phyloP scores from a whole-genome alignment of 2,329 filamentous ascomycete genomes.

The Neopestalotiopsis clavispora region DNA sequence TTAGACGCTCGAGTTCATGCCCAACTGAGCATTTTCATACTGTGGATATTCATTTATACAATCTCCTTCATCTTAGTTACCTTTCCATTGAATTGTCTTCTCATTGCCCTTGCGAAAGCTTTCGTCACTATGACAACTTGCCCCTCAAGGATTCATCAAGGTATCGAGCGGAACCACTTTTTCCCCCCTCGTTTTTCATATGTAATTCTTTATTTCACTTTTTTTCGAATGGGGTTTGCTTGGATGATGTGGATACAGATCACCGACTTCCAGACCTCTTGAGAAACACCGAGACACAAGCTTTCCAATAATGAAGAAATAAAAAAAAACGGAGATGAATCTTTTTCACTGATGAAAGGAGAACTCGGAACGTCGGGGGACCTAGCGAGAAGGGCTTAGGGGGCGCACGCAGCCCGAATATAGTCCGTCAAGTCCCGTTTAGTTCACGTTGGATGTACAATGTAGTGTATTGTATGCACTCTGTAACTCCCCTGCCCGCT shows the following conservation, averaged over 20 bases:
- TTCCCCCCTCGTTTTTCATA: too few species aligned
- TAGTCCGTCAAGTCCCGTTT: background rate
- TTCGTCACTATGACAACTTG: background rate
- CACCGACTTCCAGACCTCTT: background rate
- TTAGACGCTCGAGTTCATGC: too few species aligned
- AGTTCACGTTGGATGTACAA: too few species aligned
- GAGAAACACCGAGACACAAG: background rate
- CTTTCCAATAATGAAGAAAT: background rate
- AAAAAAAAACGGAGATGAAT: background rate
- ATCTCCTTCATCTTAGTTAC: too few species aligned
- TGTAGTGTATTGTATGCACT: too few species aligned
- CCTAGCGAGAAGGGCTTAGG: background rate
- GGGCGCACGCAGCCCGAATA: background rate
- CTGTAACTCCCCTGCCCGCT: too few species aligned
- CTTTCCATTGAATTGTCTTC: background rate
- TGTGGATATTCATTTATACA: too few species aligned
- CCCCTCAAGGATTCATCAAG: background rate
- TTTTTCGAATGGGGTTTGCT: too few species aligned
- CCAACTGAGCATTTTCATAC: too few species aligned
- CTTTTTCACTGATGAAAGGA: background rate
- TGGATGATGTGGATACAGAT: too few species aligned
- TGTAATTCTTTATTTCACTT: background rate
- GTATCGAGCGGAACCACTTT: background rate
- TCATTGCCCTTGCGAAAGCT: background rate
- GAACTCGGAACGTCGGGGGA: background rate